Percentiles rank a stretch among this genome's conserved stretches.
These are phyloP conservation scores for Ceratobasidium sp. DNA, from an alignment of 1,284 basidiomycete genomes.

Conservation along the genomic window DNA sequence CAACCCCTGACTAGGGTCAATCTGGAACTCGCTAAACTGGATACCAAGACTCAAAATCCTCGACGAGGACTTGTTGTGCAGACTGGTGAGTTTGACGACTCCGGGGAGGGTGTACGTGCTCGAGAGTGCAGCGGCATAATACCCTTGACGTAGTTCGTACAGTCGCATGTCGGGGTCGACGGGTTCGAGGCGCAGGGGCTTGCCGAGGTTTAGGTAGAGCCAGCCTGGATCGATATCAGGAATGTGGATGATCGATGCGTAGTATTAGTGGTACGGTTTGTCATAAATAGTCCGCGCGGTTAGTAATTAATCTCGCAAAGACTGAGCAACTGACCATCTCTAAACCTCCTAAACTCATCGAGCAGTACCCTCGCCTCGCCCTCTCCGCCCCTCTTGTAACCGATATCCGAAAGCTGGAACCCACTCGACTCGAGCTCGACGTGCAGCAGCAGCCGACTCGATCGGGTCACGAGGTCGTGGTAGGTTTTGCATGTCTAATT, in stretches of 20 bases:
- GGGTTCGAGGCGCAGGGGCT: background rate
- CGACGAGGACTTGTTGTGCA: slow-evolving; percentile 2
- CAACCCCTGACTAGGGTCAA: slow-evolving; percentile 21
- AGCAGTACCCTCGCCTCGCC: background rate
- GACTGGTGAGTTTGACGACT: slow-evolving; percentile 6
- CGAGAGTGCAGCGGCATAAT: slow-evolving; percentile 21
- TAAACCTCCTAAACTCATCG: slow-evolving; percentile 10
- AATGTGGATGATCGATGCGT: background rate
- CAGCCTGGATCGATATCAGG: background rate
- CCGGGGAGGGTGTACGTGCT: slow-evolving; percentile 4
- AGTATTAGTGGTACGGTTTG: background rate
- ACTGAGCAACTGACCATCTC: slow-evolving; percentile 28
- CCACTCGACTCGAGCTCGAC: slow-evolving; percentile 11
- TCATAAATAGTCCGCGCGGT: background rate
- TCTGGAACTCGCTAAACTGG: slow-evolving; percentile 33
- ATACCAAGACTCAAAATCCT: slow-evolving; percentile 1
- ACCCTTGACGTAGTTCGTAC: slow-evolving; percentile 26
- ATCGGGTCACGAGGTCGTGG: background rate
- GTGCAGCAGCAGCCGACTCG: slow-evolving; percentile 5
- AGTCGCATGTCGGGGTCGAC: slow-evolving; percentile 17
- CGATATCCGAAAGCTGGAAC: slow-evolving; percentile 3
- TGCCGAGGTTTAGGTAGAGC: slow-evolving; percentile 26
- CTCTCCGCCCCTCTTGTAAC: background rate
- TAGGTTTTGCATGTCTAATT: slow-evolving; percentile 18
- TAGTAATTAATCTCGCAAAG: background rate